Conservation (phyloP, 352 stramenopile genomes). For the Phytophthora uliginosa region DNA sequence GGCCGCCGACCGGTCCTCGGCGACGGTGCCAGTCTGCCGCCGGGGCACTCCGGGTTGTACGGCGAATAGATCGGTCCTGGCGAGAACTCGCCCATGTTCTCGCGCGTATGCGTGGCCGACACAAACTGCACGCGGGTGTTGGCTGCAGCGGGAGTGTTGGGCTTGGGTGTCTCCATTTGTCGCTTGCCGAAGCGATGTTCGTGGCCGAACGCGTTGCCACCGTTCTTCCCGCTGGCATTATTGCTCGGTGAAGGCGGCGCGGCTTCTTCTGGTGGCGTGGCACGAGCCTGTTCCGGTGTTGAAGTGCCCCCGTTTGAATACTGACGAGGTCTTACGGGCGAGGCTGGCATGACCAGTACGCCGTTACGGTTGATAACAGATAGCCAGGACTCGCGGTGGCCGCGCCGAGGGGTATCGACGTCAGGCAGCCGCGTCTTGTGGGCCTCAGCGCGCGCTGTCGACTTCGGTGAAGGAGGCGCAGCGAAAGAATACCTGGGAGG, state of each 20-base stretch:
- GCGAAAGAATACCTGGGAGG: slow-evolving; percentile 78
- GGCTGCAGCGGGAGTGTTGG: slow-evolving; percentile 41
- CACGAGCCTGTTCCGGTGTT: slow-evolving; percentile 20
- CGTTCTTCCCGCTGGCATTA: slow-evolving; percentile 36
- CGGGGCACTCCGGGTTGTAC: slow-evolving; percentile 75
- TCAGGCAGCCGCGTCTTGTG: slow-evolving; percentile 64
- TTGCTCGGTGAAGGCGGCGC: slow-evolving; percentile 25
- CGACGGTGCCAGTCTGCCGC: slow-evolving; percentile 71
- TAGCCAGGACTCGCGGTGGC: slow-evolving; percentile 84
- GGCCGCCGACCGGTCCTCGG: slow-evolving; percentile 45
- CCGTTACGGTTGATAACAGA: slow-evolving; percentile 87
- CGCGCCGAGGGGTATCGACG: slow-evolving; percentile 60
- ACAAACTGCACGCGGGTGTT: slow-evolving; percentile 82
- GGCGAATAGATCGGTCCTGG: slow-evolving; percentile 85
- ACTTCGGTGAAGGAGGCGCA: slow-evolving; percentile 42
- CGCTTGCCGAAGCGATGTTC: slow-evolving; percentile 80
- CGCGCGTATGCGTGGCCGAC: slow-evolving; percentile 76
- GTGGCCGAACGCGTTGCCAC: slow-evolving; percentile 74
- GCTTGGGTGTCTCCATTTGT: slow-evolving; percentile 35
- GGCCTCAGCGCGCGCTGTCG: slow-evolving; percentile 40
- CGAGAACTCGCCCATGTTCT: slow-evolving; percentile 91
- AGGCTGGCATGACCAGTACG: slow-evolving; percentile 78
- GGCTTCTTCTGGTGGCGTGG: slow-evolving; percentile 20
- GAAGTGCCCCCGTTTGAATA: slow-evolving; percentile 10
- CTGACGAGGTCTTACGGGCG: slow-evolving; percentile 39